Base-by-base conservation (phyloP, 805 yeast genomes). In the Metschnikowia cerradonensis region DNA sequence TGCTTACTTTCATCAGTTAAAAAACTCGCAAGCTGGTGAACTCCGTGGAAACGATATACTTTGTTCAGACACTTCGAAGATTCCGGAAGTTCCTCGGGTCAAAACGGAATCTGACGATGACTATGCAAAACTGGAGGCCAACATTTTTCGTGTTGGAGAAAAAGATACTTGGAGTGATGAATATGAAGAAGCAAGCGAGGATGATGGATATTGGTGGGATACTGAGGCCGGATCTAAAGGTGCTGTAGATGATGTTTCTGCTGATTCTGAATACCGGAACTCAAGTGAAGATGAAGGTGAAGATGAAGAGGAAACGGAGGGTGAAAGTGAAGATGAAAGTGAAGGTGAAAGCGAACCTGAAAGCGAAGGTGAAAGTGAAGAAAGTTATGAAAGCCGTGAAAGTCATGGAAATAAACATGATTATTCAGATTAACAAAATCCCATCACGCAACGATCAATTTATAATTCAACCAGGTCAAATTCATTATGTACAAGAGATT, bases 101-200 rank as follows among this genome's bases (percentile, higher is more conserved):
- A 33, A 42, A 20, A 15, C 30, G 6, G 43, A 40, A 11, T 22
- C 33, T 8, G 6, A 31, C 7, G 31, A 33, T n/a, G 38, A 42
- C 22, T 42, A 20, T n/a, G 22, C 14, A 33, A 42, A 32, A 11
- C 36, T 42, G 45, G 45, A 42, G 20, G 45, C 45, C 8, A 42
- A 42, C 33, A 20, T 22, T 3, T 6, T 17, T 20, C 45, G 15
- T 15, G 19, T 13, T 44, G 40, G 40, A 19, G 40, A 36, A 13
- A 44, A 44, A 17, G 32, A 34, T 32, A 44, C 47, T 17, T 44
- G 47, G 47, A 44, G 47, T 26, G 47, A 35, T 13, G 26, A 39
- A 20, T 31, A 33, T 23, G 46, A 33, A 13, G 42, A 49, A 15
- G 19, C 13, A 11, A 49, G 51, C 15, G 45, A 34, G 13, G 49